phyloP scores from a whole-genome alignment of 352 stramenopile species.

The Globisporangium middletonii region DNA sequence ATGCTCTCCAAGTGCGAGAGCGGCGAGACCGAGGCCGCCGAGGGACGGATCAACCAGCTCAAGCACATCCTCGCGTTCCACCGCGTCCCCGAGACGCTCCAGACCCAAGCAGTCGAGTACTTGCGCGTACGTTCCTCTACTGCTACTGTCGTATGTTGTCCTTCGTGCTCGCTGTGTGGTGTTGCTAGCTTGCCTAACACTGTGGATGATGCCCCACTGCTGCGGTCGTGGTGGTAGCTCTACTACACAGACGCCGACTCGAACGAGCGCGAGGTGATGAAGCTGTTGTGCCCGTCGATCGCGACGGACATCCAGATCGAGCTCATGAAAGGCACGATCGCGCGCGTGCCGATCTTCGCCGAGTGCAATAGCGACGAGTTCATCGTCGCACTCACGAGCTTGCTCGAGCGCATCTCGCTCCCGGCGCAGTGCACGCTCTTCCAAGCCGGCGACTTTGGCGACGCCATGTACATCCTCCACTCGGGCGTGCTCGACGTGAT shows the following conservation, averaged over 20 bases:
- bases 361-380: conserved; percentile 47
- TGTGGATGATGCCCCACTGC: conserved; percentile 1
- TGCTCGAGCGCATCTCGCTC: conserved; percentile 56
- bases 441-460: conserved; percentile 40
- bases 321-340: conserved; percentile 43
- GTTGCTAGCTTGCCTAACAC: background rate
- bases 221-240: conserved; percentile 32
- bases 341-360: conserved; percentile 48
- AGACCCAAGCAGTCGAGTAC: conserved; percentile 62
- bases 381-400: conserved; percentile 49
- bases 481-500: conserved; percentile 60
- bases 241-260: conserved; percentile 67
- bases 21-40: conserved; percentile 43
- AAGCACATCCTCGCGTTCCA: conserved; percentile 69
- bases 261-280: conserved; percentile 65
- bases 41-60: conserved; percentile 69
- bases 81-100: conserved; percentile 43
- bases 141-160: conserved; percentile 2
- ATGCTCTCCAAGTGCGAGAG: conserved; percentile 78
- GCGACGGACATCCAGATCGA: conserved; percentile 72
- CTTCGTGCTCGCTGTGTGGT: background rate
- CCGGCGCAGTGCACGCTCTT: conserved; percentile 57
- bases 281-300: conserved; percentile 64
- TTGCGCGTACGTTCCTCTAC: conserved; percentile 25
- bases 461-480: conserved; percentile 77